Base-by-base conservation (phyloP, 148 eudicot genomes). In the Rhododendron kiyosumense region DNA sequence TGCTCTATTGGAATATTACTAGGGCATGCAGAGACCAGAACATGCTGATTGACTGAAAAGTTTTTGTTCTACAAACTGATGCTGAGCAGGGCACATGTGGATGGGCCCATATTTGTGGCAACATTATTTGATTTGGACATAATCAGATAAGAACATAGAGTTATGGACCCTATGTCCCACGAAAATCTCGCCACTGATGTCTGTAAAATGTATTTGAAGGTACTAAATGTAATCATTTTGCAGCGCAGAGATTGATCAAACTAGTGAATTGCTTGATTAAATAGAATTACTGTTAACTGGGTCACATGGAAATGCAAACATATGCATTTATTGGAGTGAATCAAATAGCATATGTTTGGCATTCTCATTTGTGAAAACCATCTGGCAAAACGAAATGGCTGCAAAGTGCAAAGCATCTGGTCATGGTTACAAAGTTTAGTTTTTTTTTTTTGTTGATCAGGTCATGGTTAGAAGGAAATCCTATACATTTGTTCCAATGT, bases 41-140 rank as follows among this genome's bases (percentile, higher is more conserved):
- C 30, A 20, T 48, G 57, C 46, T 51, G 51, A 30, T 32, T 84
- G 79, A 84, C 36, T 74, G 65, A 26, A 74, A 74, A 74, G 43
- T 11, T 12, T 71, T 32, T 74, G 45, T 49, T 71, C 85, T 74
- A 26, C 28, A 74, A 32, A 12, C 79, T 73, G 82, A 48, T 22
- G 11, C 65, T 80, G 41, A 52, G 69, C 69, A 81, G n/a, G 69
- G 69, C 83, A 81, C 69, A 57, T 57, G 83, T 79, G 11, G 61
- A 14, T 51, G 63, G 82, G 63, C 38, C 82, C 82, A 49, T 79
- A 30, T 15, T 79, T 79, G 38, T 49, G 18, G 28, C 61, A 28
- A 51, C 46, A 84, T 74, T 51, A 71, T 74, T 51, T 73, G 78
- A 84, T 73, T 48, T 73, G 67, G 67, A 73, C 65, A 84, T 84